A percentile compares a stretch with the other conserved stretches of the same genome.
Evolutionary conservation across 108 stramenopile species (phyloP).

Genomic region (Discostella stelligeroides): DNA sequence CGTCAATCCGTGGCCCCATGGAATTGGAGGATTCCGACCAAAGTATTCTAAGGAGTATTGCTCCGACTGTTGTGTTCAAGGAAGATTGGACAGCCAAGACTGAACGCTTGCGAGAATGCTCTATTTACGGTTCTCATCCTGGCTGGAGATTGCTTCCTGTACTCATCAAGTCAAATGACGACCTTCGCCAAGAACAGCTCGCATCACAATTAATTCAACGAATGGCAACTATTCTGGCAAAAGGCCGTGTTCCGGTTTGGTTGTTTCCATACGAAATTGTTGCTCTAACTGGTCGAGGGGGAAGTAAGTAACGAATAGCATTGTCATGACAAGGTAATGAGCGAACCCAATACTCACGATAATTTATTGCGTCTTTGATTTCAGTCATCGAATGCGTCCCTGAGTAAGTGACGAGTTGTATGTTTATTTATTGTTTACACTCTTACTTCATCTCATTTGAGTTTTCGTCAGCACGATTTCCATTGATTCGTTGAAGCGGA

Average conservation of each 20-base stretch:
- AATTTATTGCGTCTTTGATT: slow-evolving; percentile 2
- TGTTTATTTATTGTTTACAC: not conserved
- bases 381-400: slow-evolving; percentile 94
- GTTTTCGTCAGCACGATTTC: slow-evolving; percentile 64
- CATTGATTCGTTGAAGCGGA: slow-evolving; percentile 88
- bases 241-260: slow-evolving; percentile 88
- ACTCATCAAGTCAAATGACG: slow-evolving; percentile 97
- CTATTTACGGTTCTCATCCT: slow-evolving; percentile 81
- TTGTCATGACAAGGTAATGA: too few species aligned
- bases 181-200: slow-evolving; percentile 95
- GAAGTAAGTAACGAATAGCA: slow-evolving; percentile 65
- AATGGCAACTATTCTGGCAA: slow-evolving; percentile 86
- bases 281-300: slow-evolving; percentile 85
- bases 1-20: not conserved
- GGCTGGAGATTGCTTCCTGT: slow-evolving; percentile 94
- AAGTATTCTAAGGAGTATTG: slow-evolving; percentile 10
- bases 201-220: slow-evolving; percentile 91
- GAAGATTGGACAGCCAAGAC: slow-evolving; percentile 93
- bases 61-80: slow-evolving; percentile 89
- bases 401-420: slow-evolving; percentile 38
- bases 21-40: slow-evolving; percentile 14
- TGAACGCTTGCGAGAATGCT: slow-evolving; percentile 79
- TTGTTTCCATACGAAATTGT: slow-evolving; percentile 96
- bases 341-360: not conserved
- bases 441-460: not conserved